Percentiles rank a stretch among this genome's conserved stretches.
These are phyloP conservation scores for Paradendryphiella salina DNA, from an alignment of 2,329 filamentous ascomycete species.

Conservation along the genomic window DNA sequence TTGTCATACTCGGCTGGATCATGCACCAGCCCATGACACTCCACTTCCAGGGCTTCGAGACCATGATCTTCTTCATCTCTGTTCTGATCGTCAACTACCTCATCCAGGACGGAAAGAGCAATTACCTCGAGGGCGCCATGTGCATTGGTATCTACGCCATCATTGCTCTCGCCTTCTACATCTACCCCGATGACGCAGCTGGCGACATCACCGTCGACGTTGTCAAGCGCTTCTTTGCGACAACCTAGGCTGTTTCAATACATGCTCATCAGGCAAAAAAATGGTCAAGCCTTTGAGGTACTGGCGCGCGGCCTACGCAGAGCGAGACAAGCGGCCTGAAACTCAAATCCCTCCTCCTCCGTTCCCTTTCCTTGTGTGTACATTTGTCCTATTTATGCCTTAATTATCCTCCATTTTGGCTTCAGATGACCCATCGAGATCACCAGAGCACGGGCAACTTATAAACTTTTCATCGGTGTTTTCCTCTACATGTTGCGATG, in stretches of 20 bases:
- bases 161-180: conserved; percentile 63
- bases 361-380: too few relatives aligned
- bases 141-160: conserved; percentile 60
- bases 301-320: conserved; percentile 9
- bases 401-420: too few relatives aligned
- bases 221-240: conserved; percentile 35
- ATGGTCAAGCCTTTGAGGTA: neutral
- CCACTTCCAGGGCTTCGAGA: conserved; percentile 88
- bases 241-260: conserved; percentile 1
- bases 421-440: too few relatives aligned
- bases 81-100: conserved; percentile 87
- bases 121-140: conserved; percentile 80
- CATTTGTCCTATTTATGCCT: too few relatives aligned
- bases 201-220: conserved; percentile 38
- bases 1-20: conserved; percentile 61
- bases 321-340: neutral
- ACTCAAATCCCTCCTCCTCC: too few relatives aligned
- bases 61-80: conserved; percentile 80
- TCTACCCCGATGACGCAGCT: conserved; percentile 59
- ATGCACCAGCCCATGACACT: conserved; percentile 62
- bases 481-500: neutral
- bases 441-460: neutral
- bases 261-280: neutral
- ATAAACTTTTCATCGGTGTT: neutral
- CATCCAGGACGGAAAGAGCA: conserved; percentile 81